These are phyloP conservation scores for Penicillium lividum DNA, from an alignment of 495 filamentous ascomycete genomes.

Conservation along the genomic window DNA sequence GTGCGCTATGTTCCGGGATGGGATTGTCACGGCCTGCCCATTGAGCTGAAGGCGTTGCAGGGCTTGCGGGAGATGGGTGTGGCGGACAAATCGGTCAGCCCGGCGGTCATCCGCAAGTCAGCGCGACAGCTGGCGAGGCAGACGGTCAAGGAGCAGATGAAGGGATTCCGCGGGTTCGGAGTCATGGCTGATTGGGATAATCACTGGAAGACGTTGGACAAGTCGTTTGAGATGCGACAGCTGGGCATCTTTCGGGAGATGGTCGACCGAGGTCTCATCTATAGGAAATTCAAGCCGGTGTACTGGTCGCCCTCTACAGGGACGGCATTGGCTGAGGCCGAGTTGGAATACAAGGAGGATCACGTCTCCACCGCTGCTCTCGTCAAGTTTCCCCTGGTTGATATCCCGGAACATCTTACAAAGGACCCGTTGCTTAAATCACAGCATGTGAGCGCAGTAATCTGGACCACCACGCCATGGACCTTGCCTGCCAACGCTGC, in stretches of 20 bases:
- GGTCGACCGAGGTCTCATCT: slow-evolving; percentile 81
- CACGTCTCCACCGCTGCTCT: slow-evolving; percentile 80
- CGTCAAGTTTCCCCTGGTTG: slow-evolving; percentile 71
- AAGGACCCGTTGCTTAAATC: slow-evolving; percentile 35
- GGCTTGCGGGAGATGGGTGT: slow-evolving; percentile 36
- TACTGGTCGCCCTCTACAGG: slow-evolving; percentile 94
- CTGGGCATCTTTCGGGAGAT: slow-evolving; percentile 82
- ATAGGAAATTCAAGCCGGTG: slow-evolving; percentile 86
- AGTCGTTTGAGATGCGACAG: slow-evolving; percentile 81
- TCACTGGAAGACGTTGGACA: slow-evolving; percentile 91
- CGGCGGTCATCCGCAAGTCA: slow-evolving; percentile 60
- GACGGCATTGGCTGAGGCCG: slow-evolving; percentile 91
- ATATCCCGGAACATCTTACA: slow-evolving; percentile 48
- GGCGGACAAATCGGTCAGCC: slow-evolving; percentile 23
- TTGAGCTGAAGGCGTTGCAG: slow-evolving; percentile 95
- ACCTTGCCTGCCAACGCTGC: slow-evolving; percentile 91
- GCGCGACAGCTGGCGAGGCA: slow-evolving; percentile 72
- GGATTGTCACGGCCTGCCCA: slow-evolving; percentile 98
- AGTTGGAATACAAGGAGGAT: slow-evolving; percentile 89
- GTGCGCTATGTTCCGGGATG: slow-evolving; percentile 92
- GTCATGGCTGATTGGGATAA: slow-evolving; percentile 96
- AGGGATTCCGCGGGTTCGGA: slow-evolving; percentile 76
- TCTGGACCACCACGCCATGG: slow-evolving; percentile 99
- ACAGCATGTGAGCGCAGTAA: slow-evolving; percentile 64
- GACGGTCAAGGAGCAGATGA: slow-evolving; percentile 80